Evolutionary conservation across 192 early-diverging fungal species (phyloP).

Genomic region (Umbelopsis isabellina): DNA sequence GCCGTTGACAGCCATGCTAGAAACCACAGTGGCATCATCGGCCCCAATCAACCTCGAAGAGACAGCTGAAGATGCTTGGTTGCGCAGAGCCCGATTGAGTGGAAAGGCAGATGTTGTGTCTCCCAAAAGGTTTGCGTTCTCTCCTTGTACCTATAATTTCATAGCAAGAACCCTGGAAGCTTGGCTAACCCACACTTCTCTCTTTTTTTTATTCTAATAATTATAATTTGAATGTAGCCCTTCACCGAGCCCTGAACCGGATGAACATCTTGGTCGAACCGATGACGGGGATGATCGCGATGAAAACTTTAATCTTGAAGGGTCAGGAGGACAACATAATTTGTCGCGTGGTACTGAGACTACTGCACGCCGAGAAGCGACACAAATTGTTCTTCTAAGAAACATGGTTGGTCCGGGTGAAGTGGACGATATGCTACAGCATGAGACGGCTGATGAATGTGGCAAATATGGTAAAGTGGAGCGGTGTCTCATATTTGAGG

Average conservation of each 20-base stretch:
- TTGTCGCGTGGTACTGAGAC: not conserved
- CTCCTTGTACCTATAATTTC: not conserved
- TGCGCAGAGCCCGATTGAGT: conserved; percentile 57
- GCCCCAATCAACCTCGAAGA: conserved; percentile 45
- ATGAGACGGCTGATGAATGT: conserved; percentile 81
- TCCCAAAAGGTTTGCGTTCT: conserved; percentile 13
- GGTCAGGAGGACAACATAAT: conserved; percentile 48
- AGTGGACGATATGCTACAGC: conserved; percentile 73
- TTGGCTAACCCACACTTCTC: too few relatives aligned
- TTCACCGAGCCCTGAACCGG: conserved; percentile 6
- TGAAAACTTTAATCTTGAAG: conserved; percentile 42
- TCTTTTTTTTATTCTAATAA: not conserved
- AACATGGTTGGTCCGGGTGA: conserved; percentile 82
- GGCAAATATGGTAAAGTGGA: conserved; percentile 76
- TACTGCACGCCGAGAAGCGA: not conserved
- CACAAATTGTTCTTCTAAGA: conserved; percentile 61
- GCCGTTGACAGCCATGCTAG: too few relatives aligned
- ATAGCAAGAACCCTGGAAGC: not conserved
- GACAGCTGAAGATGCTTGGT: conserved; percentile 73
- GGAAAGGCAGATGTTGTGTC: conserved; percentile 27
- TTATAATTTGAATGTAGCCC: not conserved
- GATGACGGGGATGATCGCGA: not conserved
- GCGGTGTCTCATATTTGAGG: conserved; percentile 68
- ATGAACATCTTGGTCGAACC: not conserved
- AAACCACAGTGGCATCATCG: too few relatives aligned